Conservation (phyloP, 352 stramenopile species). For the Globisporangium paroecandrum region DNA sequence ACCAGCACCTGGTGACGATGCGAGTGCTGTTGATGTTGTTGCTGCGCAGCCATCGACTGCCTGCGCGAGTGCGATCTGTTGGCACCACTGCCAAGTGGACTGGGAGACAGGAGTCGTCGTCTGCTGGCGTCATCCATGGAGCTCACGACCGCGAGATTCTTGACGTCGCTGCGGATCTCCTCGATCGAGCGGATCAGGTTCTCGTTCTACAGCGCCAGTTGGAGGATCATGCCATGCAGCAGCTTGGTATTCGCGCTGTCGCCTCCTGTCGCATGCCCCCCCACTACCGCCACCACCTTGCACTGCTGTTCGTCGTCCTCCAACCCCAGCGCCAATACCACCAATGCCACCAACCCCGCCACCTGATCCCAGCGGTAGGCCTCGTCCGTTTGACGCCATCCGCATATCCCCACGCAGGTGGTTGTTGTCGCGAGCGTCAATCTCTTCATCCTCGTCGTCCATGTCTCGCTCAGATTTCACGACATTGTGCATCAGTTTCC, state of each 20-base stretch:
- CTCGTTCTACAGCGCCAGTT: slow-evolving; percentile 56
- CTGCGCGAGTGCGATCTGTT: slow-evolving; percentile 9
- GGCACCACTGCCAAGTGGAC: neutral
- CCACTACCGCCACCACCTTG: neutral
- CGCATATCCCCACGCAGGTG: neutral
- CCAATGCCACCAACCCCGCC: neutral
- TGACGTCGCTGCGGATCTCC: slow-evolving; percentile 35
- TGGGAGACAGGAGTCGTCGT: slow-evolving; percentile 14
- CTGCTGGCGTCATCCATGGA: slow-evolving; percentile 14
- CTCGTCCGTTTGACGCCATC: no score
- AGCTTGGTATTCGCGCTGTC: slow-evolving; percentile 27
- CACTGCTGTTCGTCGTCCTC: neutral
- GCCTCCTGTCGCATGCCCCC: neutral
- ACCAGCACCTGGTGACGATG: neutral
- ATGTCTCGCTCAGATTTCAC: slow-evolving; percentile 8
- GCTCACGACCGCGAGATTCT: slow-evolving; percentile 16
- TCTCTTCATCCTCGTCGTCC: slow-evolving; percentile 7
- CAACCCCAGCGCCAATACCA: neutral
- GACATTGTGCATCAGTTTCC: slow-evolving; percentile 24
- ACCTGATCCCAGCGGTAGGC: neutral
- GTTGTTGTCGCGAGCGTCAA: neutral
- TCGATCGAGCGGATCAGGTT: slow-evolving; percentile 43
- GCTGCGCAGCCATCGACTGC: slow-evolving; percentile 5
- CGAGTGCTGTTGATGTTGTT: slow-evolving; percentile 4
- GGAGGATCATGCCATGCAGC: slow-evolving; percentile 53